Base-by-base conservation (phyloP, 208 protist genomes). In the Leishmania lainsoni region DNA sequence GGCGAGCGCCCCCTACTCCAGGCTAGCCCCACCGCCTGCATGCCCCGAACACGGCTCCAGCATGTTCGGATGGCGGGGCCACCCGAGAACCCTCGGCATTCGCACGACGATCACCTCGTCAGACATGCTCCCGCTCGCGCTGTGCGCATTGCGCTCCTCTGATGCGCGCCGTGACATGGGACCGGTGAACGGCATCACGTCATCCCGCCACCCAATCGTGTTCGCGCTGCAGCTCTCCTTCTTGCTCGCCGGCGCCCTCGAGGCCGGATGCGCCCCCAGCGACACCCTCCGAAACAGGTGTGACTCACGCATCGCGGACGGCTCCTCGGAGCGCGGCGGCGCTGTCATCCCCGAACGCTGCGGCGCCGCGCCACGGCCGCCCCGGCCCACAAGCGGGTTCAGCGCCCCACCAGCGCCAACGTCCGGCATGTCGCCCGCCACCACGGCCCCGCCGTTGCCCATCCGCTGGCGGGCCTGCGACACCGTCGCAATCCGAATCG, bases 391-490 rank as follows among this genome's bases (percentile, higher is more conserved):
- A 1, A 74, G 26, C 6, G 69, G 69, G 69, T 74, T 74, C 69
- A 32, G 10, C 45, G 16, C 17, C 9, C 69, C 69, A 20, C 69
- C 26, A 35, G 45, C 9, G 5, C 12, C 14, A 26, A 68, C 20
- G 39, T 58, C 42, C 63, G 2, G 81, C 48, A 20, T 39, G 26
- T 39, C 65, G 14, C 16, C 65, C 20, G 81, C 81, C 8, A 75
- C 81, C 14, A 83, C 73, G 3, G 80, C 68, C 5, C 49, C 32
- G 45, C 86, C 77, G 63, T 45, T 80, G 83, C 35, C 5, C 65
- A 70, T 48, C 1, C 16, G 65, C 65, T 70, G 65, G 32, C 65
- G 65, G 5, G 65, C 35, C 65, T 70, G 65, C 65, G 32, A 48
- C 65, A 70, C 65, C 9, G 65, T 70, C 35, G 65, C 35, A 45